Evolutionary conservation across 805 yeast genomes (phyloP), one percentile per base, ranked within the genome.

Genomic region (Ogataea pilisensis): DNA sequence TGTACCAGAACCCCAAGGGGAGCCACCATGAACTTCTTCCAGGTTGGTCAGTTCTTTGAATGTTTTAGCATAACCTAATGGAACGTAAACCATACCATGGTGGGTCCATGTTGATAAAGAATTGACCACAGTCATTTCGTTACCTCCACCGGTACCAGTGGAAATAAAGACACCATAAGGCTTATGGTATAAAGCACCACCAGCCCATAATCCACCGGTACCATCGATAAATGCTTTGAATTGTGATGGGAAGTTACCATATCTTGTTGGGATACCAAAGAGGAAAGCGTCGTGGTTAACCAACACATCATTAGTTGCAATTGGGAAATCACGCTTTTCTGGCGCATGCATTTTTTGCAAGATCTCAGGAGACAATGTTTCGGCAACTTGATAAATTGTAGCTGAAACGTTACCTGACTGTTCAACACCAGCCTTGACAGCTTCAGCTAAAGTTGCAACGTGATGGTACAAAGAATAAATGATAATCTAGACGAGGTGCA

Each of bases 1-100:
- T 29, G 85, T 67, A 51, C 95, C 95, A 26, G 95, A 84, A 61
- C 95, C 95, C 88, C 89, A 87, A 34, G 95, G 77, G 18, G 89
- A 76, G 41, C 85, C 85, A 49, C 95, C 95, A 59, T 83, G 95
- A 37, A 78, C 72, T 66, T 84, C 88, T 3, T 72, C 75, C 33
- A 81, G 55, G 63, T 70, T 71, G 32, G 84, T 64, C 48, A 81
- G 55, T 50, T 72, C 72, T 9, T 73, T 72, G 63, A 80, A 81
- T 4, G 74, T 68, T 46, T 69, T 61, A 47, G 70, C 74, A 67
- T 80, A 86, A 45, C 95, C 95, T 51, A 85, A 70, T 45, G 95
- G 95, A 35, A 86, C 76, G 61, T 63, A 85, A 42, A 80, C 72
- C 64, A 85, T 70, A 53, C 95, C 95, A 52, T 85, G 93, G 61